Evolutionary conservation across 768 basidiomycete species (phyloP).

Genomic region (Lactifluus pinguis): DNA sequence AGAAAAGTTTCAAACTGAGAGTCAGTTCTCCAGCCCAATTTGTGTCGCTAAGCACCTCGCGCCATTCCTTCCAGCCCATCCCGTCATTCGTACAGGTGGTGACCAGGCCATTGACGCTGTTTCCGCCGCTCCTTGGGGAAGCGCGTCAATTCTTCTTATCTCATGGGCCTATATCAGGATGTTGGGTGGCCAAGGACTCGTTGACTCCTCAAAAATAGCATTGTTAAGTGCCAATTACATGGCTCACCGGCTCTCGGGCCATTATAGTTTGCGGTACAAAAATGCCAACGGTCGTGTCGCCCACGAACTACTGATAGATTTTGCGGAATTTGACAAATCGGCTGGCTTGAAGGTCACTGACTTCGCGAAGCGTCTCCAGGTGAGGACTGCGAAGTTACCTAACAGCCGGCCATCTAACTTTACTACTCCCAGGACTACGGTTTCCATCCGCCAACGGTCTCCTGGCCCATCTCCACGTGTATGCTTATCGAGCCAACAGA

Average conservation of each 20-base stretch:
- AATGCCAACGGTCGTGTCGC: slow-evolving; percentile 90
- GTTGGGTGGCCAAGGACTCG: slow-evolving; percentile 91
- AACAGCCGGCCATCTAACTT: not conserved
- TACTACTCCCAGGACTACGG: slow-evolving; percentile 58
- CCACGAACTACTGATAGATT: slow-evolving; percentile 91
- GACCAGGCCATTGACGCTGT: slow-evolving; percentile 77
- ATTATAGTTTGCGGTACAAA: slow-evolving; percentile 84
- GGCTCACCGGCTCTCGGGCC: slow-evolving; percentile 73
- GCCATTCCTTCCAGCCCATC: slow-evolving; percentile 90
- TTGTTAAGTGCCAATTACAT: slow-evolving; percentile 97
- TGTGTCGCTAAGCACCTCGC: slow-evolving; percentile 90
- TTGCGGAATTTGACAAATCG: slow-evolving; percentile 87
- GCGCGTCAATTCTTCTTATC: slow-evolving; percentile 89
- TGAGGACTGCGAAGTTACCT: slow-evolving; percentile 22
- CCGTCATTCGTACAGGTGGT: slow-evolving; percentile 57
- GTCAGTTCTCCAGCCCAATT: slow-evolving; percentile 54
- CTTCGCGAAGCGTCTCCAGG: slow-evolving; percentile 93
- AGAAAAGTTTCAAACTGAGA: slow-evolving; percentile 3
- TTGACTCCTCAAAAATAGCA: slow-evolving; percentile 77
- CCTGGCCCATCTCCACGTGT: slow-evolving; percentile 95
- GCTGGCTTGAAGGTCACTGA: slow-evolving; percentile 91
- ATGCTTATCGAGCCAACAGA: slow-evolving; percentile 99
- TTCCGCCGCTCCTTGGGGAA: slow-evolving; percentile 88
- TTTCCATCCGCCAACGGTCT: slow-evolving; percentile 95
- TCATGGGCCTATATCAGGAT: slow-evolving; percentile 99